These are phyloP conservation scores for Apiosordaria backusii DNA, from an alignment of 495 filamentous ascomycete species.

Conservation along the genomic window DNA sequence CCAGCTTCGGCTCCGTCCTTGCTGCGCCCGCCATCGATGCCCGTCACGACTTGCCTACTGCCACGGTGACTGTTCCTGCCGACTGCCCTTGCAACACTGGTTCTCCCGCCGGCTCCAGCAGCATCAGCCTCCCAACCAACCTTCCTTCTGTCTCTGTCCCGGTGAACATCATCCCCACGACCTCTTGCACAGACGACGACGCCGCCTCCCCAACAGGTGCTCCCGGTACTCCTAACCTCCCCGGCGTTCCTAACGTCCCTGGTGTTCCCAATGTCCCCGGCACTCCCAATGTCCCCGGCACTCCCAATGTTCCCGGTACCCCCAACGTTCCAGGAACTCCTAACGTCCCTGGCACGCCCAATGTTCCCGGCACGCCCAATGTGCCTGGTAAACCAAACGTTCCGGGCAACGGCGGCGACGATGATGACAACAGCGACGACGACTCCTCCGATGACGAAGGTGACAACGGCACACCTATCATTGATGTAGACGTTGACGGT, in stretches of 20 bases:
- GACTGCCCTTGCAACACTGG: background rate
- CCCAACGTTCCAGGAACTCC: background rate
- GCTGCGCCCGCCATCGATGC: slow-evolving; percentile 12
- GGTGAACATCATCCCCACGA: background rate
- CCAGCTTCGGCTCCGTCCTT: slow-evolving; percentile 14
- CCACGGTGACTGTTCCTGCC: background rate
- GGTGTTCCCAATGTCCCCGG: background rate
- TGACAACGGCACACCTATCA: background rate
- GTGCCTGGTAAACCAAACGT: background rate
- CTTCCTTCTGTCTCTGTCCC: background rate
- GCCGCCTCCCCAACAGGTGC: background rate
- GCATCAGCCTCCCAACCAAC: background rate
- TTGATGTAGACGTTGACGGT: background rate
- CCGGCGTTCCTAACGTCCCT: background rate
- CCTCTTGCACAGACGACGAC: background rate
- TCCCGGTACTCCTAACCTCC: background rate
- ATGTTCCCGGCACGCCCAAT: background rate
- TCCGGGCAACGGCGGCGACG: no score
- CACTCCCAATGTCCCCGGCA: background rate
- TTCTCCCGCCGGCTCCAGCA: background rate
- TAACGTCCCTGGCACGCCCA: background rate
- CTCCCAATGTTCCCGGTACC: background rate
- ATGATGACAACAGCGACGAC: no score
- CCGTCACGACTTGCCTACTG: background rate
- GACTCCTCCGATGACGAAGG: background rate